These are phyloP conservation scores for Fomes fomentarius DNA, from an alignment of 1,284 basidiomycete genomes.

Conservation along the genomic window DNA sequence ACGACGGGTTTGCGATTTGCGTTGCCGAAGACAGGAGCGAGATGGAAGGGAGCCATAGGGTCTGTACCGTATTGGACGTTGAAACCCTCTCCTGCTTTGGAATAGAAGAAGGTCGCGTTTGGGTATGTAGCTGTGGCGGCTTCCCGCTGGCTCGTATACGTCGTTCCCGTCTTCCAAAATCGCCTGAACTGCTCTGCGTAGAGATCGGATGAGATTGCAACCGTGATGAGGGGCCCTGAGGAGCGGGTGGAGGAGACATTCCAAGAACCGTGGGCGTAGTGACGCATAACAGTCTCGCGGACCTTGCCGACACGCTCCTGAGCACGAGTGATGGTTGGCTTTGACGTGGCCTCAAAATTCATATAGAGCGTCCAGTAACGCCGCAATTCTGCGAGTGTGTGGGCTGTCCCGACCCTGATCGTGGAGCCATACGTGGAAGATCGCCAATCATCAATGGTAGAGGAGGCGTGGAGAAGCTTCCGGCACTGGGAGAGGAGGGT, in stretches of 20 bases:
- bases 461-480: conserved; percentile 44
- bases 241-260: not conserved
- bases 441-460: conserved; percentile 46
- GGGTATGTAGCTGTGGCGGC: conserved; percentile 32
- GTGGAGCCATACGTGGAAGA: conserved; percentile 42
- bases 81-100: conserved; percentile 43
- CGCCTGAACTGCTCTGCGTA: not conserved
- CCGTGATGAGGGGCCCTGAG: not conserved
- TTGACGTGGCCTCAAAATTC: not conserved
- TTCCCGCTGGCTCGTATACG: conserved; percentile 30
- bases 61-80: conserved; percentile 49
- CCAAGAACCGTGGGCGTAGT: not conserved
- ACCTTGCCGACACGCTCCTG: not conserved
- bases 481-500: conserved; percentile 47
- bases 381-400: conserved; percentile 46
- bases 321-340: not conserved
- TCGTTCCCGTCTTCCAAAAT: conserved; percentile 49
- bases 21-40: conserved; percentile 40
- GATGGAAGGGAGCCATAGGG: conserved; percentile 51
- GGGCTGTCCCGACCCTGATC: conserved; percentile 39
- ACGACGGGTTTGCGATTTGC: conserved; percentile 12
- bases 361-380: conserved; percentile 46
- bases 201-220: not conserved
- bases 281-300: not conserved
- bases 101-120: conserved; percentile 55